A percentile compares a stretch with the other conserved stretches of the same genome.
Conservation (phyloP, 768 basidiomycete species). For the Kwoniella dendrophila region DNA sequence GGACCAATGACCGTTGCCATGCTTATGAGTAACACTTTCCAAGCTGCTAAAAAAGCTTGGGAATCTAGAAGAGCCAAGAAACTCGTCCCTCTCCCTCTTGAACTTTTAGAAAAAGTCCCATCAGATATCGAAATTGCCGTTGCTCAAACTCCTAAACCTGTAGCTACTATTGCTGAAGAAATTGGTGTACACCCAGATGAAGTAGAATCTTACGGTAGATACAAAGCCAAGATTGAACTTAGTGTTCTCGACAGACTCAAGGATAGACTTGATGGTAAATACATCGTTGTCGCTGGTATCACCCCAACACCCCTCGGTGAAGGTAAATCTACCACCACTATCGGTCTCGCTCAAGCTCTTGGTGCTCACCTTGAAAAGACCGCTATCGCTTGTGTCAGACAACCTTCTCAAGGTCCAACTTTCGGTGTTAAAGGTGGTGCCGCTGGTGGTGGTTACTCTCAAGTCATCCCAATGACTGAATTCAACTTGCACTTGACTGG, state of each 20-base stretch:
- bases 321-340: slow-evolving; percentile 97
- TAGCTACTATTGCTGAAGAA: slow-evolving; percentile 80
- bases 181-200: slow-evolving; percentile 84
- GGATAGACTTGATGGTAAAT: slow-evolving; percentile 89
- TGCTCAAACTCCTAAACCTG: slow-evolving; percentile 88
- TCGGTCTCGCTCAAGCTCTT: slow-evolving; percentile 93
- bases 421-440: slow-evolving; percentile 99
- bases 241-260: slow-evolving; percentile 78
- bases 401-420: slow-evolving; percentile 97
- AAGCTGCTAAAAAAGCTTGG: slow-evolving; percentile 80
- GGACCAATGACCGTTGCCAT: slow-evolving; percentile 99
- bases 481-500: slow-evolving; percentile 77
- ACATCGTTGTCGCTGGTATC: slow-evolving; percentile 93
- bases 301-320: slow-evolving; percentile 96
- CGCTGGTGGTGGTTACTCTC: slow-evolving; percentile 96
- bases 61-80: slow-evolving; percentile 68
- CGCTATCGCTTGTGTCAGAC: slow-evolving; percentile 93
- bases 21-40: slow-evolving; percentile 91
- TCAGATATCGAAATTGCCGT: slow-evolving; percentile 95
- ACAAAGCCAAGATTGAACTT: slow-evolving; percentile 96
- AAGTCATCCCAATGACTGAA: slow-evolving; percentile 99
- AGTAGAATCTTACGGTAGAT: slow-evolving; percentile 89
- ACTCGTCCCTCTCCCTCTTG: slow-evolving; percentile 75
- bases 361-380: slow-evolving; percentile 91
- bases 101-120: slow-evolving; percentile 82